Evolutionary conservation across 2,329 filamentous ascomycete genomes (phyloP).

Genomic region (Clarireedia paspali): DNA sequence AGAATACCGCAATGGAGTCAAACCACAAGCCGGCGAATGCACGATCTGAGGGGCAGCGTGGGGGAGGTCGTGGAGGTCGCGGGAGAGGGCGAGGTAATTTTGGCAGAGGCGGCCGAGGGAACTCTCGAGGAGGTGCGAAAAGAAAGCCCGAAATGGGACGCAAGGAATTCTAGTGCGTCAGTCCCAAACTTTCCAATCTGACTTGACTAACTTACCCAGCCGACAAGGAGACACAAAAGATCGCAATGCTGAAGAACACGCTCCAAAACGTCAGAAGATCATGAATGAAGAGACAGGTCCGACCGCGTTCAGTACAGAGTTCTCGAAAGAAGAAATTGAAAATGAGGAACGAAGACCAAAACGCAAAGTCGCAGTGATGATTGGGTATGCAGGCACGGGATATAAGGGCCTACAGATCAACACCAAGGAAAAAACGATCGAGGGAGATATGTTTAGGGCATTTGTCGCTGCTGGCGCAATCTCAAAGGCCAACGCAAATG

Average conservation of each 20-base stretch:
- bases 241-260: slow-evolving; percentile 41
- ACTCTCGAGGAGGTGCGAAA: slow-evolving; percentile 30
- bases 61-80: slow-evolving; percentile 17
- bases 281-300: slow-evolving; percentile 30
- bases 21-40: slow-evolving; percentile 9
- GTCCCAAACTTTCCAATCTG: slow-evolving; percentile 4
- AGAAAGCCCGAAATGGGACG: slow-evolving; percentile 62
- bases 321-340: slow-evolving; percentile 75
- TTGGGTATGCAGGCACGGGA: slow-evolving; percentile 92
- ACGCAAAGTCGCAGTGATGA: slow-evolving; percentile 90
- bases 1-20: slow-evolving; percentile 11
- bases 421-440: slow-evolving; percentile 79
- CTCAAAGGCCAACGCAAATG: slow-evolving; percentile 91
- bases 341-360: slow-evolving; percentile 83
- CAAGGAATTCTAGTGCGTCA: slow-evolving; percentile 54
- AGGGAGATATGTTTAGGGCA: slow-evolving; percentile 88
- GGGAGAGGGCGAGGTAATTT: slow-evolving; percentile 14
- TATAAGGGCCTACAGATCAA: slow-evolving; percentile 97
- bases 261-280: slow-evolving; percentile 47
- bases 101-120: slow-evolving; percentile 34
- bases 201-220: slow-evolving; percentile 43
- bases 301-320: slow-evolving; percentile 35
- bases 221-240: slow-evolving; percentile 44
- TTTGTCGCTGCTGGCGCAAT: slow-evolving; percentile 89
- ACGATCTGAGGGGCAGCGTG: slow-evolving; percentile 9